Base-by-base conservation (phyloP, 106 monocot species). In the Triglochin maritima region DNA sequence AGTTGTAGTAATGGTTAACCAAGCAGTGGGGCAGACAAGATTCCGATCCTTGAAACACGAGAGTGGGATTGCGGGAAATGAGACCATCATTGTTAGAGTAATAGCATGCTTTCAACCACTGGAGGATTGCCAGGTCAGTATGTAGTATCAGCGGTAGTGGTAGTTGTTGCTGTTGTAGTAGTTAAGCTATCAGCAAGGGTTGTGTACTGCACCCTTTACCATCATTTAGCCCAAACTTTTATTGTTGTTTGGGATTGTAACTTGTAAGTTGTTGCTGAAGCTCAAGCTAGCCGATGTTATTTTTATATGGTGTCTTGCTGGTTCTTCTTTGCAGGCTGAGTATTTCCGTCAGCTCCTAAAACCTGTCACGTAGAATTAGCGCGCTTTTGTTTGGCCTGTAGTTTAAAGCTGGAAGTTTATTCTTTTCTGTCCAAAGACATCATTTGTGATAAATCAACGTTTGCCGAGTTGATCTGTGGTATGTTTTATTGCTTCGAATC, bases 261-360 rank as follows among this genome's bases (percentile, higher is more conserved):
- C 29, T 29, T 29, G 29, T 0, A 29, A 29, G 29, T 29, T 29
- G 29, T 29, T 29, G 29, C 29, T 29, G 29, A 29, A 29, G 29
- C 29, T 29, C 1, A 29, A 29, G 29, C 29, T 29, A 29, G 29
- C 29, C 29, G 29, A 29, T 29, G 1, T 29, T 0, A 29, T 62
- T 7, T 50, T 13, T 12, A 10, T 49, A 3, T 71, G 7, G 6
- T 10, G 9, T 57, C 7, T 47, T 61, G 58, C n/a, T 62, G 7
- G 29, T 2, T 10, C 41, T 29, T 14, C 63, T 17, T 49, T 54
- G 17, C 75, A 94, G 93, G 93, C 86, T 56, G 89, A 94, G 74
- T 94, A 94, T 71, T 94, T 94, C 71, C 93, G 93, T 52, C 83
- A 86, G n/a, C 84, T 94, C 15, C 80, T 94, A 56, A 94, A 89